Conservation (phyloP, 2,329 filamentous ascomycete species). For the Macroventuria anomochaeta region DNA sequence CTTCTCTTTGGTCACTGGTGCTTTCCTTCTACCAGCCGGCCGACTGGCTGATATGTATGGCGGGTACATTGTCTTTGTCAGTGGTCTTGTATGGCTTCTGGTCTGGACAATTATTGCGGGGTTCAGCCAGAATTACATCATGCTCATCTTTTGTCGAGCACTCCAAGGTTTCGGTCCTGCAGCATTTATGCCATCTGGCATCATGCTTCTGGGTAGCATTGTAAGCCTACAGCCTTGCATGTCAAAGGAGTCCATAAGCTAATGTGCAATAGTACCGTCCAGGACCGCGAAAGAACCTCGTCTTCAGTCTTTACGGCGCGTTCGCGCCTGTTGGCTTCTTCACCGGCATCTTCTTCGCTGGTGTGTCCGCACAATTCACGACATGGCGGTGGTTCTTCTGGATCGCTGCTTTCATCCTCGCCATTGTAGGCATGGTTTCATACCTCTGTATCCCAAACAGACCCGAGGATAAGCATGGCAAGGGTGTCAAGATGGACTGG, state of each 20-base stretch:
- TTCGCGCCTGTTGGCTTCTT: conserved; percentile 58
- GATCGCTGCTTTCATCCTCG: conserved; percentile 43
- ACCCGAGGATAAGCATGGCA: conserved; percentile 16
- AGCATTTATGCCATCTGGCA: conserved; percentile 72
- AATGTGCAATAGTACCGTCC: conserved; percentile 62
- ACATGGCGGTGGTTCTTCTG: conserved; percentile 47
- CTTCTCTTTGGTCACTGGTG: conserved; percentile 47
- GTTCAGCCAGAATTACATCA: conserved; percentile 70
- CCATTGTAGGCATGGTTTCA: conserved; percentile 36
- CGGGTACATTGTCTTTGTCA: conserved; percentile 67
- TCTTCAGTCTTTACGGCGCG: conserved; percentile 66
- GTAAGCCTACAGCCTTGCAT: conserved; percentile 25
- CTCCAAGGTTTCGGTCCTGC: conserved; percentile 76
- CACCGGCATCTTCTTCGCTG: conserved; percentile 47
- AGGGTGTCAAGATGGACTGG: conserved; percentile 48
- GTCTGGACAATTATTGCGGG: conserved; percentile 74
- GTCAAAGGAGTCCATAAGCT: background rate
- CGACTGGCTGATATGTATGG: conserved; percentile 67
- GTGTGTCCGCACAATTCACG: conserved; percentile 39
- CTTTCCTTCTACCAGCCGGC: conserved; percentile 58
- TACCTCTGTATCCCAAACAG: conserved; percentile 41
- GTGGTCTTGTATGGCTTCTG: conserved; percentile 68
- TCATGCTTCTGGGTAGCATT: conserved; percentile 68
- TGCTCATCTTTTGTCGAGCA: conserved; percentile 76
- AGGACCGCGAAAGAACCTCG: conserved; percentile 71